Percentiles rank a stretch among this genome's conserved stretches.
These are phyloP conservation scores for Lunularia cruciata DNA, from an alignment of 225 moss, liverwort and hornwort species.

Conservation along the genomic window DNA sequence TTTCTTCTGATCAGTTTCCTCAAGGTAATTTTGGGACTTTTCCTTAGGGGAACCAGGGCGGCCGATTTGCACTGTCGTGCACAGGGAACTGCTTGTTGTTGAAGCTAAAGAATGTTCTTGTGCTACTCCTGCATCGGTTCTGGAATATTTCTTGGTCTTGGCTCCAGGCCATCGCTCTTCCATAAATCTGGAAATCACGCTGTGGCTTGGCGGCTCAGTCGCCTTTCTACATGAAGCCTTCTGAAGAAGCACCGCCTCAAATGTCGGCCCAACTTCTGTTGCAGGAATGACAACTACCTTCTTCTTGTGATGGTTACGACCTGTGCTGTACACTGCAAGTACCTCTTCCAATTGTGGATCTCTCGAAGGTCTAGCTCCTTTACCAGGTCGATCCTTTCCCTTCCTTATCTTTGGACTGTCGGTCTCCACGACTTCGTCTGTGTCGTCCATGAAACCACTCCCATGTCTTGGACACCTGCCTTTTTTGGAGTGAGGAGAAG, in stretches of 20 bases:
- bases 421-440: constrained; percentile 10
- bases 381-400: neutral
- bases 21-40: constrained; percentile 10
- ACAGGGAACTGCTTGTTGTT: neutral
- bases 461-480: constrained; percentile 11
- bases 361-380: constrained; percentile 21
- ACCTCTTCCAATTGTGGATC: constrained; percentile 59
- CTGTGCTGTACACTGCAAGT: constrained; percentile 62
- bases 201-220: constrained; percentile 15
- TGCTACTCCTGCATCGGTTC: constrained; percentile 1
- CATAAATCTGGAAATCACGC: constrained; percentile 23
- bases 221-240: constrained; percentile 24
- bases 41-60: constrained; percentile 30
- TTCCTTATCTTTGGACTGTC: neutral
- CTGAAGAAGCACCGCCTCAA: constrained; percentile 19
- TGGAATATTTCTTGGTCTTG: constrained; percentile 25
- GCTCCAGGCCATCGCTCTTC: constrained; percentile 37
- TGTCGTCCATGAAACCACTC: constrained; percentile 29
- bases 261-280: constrained; percentile 45
- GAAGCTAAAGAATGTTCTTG: neutral
- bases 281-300: constrained; percentile 75
- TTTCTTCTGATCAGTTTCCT: constrained; percentile 10
- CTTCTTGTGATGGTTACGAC: constrained; percentile 47
- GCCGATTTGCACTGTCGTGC: constrained; percentile 28
- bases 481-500: constrained; percentile 28